These are phyloP conservation scores for Trichosporon sp. DNA, from an alignment of 1,284 basidiomycete genomes.

Conservation along the genomic window DNA sequence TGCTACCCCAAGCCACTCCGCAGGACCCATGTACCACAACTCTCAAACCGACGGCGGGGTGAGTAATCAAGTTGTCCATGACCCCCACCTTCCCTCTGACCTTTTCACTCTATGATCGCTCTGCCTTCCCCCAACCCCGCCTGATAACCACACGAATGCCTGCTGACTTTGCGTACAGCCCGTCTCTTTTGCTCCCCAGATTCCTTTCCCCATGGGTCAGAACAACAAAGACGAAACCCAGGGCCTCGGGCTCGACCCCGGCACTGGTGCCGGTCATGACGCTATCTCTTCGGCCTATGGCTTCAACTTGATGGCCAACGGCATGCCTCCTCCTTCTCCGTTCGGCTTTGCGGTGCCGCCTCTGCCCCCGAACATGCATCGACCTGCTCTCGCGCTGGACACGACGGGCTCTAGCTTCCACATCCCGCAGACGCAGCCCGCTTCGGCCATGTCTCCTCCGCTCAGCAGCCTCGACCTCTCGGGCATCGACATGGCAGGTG, in stretches of 20 bases:
- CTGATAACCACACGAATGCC: too few species aligned
- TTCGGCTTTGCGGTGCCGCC: background rate
- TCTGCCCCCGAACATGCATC: background rate
- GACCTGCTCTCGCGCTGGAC: background rate
- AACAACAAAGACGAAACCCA: constrained; percentile 1
- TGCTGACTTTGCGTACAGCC: background rate
- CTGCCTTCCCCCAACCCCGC: too few species aligned
- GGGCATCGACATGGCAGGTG: background rate
- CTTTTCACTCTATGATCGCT: background rate
- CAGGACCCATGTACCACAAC: constrained; percentile 1
- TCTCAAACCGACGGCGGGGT: background rate
- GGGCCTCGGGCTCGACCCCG: background rate
- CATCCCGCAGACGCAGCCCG: background rate
- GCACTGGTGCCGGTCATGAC: background rate
- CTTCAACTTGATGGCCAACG: constrained; percentile 1
- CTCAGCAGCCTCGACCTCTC: constrained; percentile 4
- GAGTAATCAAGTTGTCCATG: background rate
- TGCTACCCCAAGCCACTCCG: background rate
- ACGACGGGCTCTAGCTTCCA: background rate
- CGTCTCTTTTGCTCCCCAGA: background rate
- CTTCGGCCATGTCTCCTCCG: background rate
- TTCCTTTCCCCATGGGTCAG: background rate
- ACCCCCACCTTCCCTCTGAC: background rate
- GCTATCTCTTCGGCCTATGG: background rate
- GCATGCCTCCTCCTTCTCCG: background rate